These are phyloP conservation scores for Sarocladium kiliense DNA, from an alignment of 2,329 filamentous ascomycete genomes.

Conservation along the genomic window DNA sequence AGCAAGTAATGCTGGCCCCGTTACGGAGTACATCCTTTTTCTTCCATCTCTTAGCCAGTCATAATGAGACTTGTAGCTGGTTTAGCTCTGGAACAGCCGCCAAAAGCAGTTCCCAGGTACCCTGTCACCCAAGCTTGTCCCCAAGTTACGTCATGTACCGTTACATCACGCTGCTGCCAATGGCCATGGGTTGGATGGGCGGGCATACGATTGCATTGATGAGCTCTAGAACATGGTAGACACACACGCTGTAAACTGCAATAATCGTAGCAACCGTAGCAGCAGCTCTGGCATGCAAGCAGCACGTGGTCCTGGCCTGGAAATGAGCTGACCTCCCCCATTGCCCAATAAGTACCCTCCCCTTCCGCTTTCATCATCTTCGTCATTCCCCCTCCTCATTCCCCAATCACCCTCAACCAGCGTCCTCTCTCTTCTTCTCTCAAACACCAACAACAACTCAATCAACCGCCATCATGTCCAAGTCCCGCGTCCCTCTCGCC, in stretches of 20 bases:
- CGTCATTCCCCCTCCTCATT: neutral
- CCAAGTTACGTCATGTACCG: slow-evolving; percentile 5
- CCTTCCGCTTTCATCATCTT: slow-evolving; percentile 5
- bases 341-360: slow-evolving; percentile 6
- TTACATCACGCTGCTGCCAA: slow-evolving; percentile 1
- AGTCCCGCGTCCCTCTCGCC: slow-evolving; percentile 40
- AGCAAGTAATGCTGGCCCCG: no score
- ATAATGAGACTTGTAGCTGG: no score
- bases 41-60: neutral
- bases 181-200: neutral
- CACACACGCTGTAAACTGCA: neutral
- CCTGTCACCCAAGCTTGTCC: neutral
- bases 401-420: neutral
- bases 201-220: neutral
- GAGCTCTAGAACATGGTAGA: neutral
- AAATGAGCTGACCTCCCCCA: neutral
- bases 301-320: slow-evolving; percentile 2
- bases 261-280: neutral
- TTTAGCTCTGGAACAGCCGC: no score
- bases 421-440: neutral
- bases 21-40: neutral
- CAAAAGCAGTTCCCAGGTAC: no score
- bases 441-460: neutral
- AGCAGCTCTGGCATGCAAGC: neutral
- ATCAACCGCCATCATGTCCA: slow-evolving; percentile 35